Base-by-base conservation (phyloP, 2,329 filamentous ascomycete genomes). In the Aureobasidium subglaciale region DNA sequence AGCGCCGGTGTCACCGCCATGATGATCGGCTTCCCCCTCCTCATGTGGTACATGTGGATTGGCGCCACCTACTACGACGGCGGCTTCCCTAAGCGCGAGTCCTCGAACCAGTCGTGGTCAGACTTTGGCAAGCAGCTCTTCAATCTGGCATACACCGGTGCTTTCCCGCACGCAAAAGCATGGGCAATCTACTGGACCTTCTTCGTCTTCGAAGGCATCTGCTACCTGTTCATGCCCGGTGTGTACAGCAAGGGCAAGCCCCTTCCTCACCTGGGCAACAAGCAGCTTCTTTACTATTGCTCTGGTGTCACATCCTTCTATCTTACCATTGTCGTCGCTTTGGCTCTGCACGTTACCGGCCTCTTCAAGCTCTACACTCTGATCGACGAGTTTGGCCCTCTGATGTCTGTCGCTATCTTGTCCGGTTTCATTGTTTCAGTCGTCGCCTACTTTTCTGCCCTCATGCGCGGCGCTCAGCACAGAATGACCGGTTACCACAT, bases 21-120 rank as follows among this genome's bases (percentile, higher is more conserved):
- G 82, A 97, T 97, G 90, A 79, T 90, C 60, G 83, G 87, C 42
- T 99, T 97, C 73, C 93, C 93, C n/a, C 60, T 85, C 34, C 80
- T 99, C 64, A 97, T 97, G 92, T 96, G 89, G 81, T 97, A 96
- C 75, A 96, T 99, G 91, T 97, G 91, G 91, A 85, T 95, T 71
- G 93, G 93, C 49, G 88, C 92, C 30, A 91, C 86, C 48, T 96
- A 92, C 75, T 99, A 96, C 74, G 77, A 90, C 68, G 92, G 92
- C 63, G 84, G 87, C 60, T 78, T 95, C 50, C 93, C 93, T 15
- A 65, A 65, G 64, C 46, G 55, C 29, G n/a, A 38, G 29, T 87
- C 83, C 1, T 73, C 74, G 2, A 69, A 81, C 40, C 87, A 81
- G 38, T 84, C 78, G 63, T 82, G 82, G 68, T 62, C 67, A 11